Base-by-base conservation (phyloP, 768 basidiomycete genomes). In the Panaeolus papilionaceus region DNA sequence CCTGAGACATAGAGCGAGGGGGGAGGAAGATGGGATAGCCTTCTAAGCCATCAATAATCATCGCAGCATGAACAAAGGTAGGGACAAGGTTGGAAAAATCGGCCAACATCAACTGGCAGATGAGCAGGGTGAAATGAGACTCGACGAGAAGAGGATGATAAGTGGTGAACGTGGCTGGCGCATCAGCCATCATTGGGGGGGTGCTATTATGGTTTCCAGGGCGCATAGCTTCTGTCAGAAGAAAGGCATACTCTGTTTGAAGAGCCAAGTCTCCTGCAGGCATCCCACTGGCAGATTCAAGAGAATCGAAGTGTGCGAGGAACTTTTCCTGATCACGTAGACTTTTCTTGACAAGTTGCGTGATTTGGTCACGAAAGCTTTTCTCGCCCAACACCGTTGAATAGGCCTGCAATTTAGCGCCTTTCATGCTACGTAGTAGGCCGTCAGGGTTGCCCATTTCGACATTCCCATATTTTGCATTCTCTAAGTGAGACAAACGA, bases 71-170 rank as follows among this genome's bases (percentile, higher is more conserved):
- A 38, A 86, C 79, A 72, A 95, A 95, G 0, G 87, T 84, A 8
- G 86, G 83, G 11, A 94, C 79, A 38, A 94, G 78, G 11, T 79
- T 77, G 2, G 82, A 72, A 71, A 95, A 89, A 69, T 95, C 92
- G 4, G 89, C 94, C 18, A 95, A 86, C 84, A 96, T 86, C 66
- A 96, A 81, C 47, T 88, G 82, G 70, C 89, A 88, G 69, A 95
- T 83, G 39, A 96, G 83, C 64, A 94, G 83, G 70, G 88, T 91
- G 80, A 91, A 96, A 74, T 93, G 90, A 4, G 93, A 90, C 75
- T 96, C 95, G 67, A 95, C 91, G 62, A 96, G 86, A 64, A 96
- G 85, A 14, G 95, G 95, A 71, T 96, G 95, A 73, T 96, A 96
- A 0, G 95, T 94, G 63, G 95, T 93, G 80, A 93, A 92, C 73